Conservation (phyloP, 495 filamentous ascomycete species). For the Echria macrotheca region DNA sequence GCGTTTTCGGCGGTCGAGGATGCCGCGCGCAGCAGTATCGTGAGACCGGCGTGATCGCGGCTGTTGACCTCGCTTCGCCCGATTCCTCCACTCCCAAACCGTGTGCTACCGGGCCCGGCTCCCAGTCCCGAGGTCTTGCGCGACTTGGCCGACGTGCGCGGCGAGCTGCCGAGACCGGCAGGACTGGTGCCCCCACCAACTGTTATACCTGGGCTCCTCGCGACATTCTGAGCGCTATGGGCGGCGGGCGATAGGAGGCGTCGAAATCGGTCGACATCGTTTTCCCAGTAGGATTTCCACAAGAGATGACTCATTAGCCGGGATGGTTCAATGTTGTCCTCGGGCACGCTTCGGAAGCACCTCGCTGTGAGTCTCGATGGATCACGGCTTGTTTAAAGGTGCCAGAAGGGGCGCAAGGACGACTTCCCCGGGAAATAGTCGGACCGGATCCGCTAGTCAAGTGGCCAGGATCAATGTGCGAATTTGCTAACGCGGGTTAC, state of each 20-base stretch:
- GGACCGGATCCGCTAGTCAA: constrained; percentile 2
- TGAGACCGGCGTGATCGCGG: constrained; percentile 70
- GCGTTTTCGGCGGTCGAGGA: constrained; percentile 66
- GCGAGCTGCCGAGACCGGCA: constrained; percentile 38
- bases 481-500: constrained; percentile 7
- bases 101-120: constrained; percentile 21
- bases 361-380: constrained; percentile 77
- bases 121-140: constrained; percentile 40
- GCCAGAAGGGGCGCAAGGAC: constrained; percentile 37
- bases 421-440: constrained; percentile 17
- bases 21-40: constrained; percentile 78
- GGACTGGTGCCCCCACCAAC: constrained; percentile 18
- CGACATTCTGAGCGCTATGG: constrained; percentile 44
- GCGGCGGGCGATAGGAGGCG: constrained; percentile 67
- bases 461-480: constrained; percentile 10
- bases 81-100: constrained; percentile 34
- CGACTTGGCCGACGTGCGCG: constrained; percentile 37
- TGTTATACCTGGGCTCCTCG: constrained; percentile 34
- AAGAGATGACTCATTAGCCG: constrained; percentile 88
- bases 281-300: constrained; percentile 92
- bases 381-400: constrained; percentile 84
- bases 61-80: constrained; percentile 73
- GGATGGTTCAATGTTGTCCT: constrained; percentile 20
- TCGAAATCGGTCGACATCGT: constrained; percentile 90
- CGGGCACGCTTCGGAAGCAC: constrained; percentile 61